A percentile compares a stretch with the other conserved stretches of the same genome.
Conservation (phyloP, 306 rosid genomes). For the Cucumis melo region DNA sequence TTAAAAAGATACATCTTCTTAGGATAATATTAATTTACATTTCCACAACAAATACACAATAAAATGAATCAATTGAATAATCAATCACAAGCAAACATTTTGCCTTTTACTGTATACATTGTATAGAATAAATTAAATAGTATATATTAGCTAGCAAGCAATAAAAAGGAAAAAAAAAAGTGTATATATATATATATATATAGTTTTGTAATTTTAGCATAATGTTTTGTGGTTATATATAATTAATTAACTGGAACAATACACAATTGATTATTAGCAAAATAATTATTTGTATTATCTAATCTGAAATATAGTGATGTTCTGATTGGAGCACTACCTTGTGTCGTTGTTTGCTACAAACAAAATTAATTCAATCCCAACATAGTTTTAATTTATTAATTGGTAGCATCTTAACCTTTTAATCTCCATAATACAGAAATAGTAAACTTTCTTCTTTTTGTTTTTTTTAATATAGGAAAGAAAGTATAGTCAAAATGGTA, state of each 20-base stretch:
- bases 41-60: not conserved
- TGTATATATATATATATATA: not conserved
- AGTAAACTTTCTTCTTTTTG: too few relatives aligned
- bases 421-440: not conserved
- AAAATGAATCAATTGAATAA: not conserved
- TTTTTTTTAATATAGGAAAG: too few relatives aligned
- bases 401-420: not conserved
- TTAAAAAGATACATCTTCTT: not conserved
- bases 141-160: not conserved
- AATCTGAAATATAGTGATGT: not conserved
- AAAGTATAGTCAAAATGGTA: not conserved
- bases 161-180: not conserved
- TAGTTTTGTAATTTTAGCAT: not conserved
- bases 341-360: conserved; percentile 1
- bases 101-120: not conserved
- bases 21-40: not conserved
- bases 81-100: not conserved
- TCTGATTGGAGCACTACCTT: conserved; percentile 3
- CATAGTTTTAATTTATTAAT: not conserved
- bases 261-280: not conserved
- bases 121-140: not conserved
- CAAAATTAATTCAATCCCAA: not conserved
- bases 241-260: not conserved
- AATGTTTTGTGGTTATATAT: not conserved
- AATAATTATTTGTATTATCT: not conserved